Base-by-base conservation (phyloP, 2,329 filamentous ascomycete genomes). In the Colletotrichum chlorophyti region DNA sequence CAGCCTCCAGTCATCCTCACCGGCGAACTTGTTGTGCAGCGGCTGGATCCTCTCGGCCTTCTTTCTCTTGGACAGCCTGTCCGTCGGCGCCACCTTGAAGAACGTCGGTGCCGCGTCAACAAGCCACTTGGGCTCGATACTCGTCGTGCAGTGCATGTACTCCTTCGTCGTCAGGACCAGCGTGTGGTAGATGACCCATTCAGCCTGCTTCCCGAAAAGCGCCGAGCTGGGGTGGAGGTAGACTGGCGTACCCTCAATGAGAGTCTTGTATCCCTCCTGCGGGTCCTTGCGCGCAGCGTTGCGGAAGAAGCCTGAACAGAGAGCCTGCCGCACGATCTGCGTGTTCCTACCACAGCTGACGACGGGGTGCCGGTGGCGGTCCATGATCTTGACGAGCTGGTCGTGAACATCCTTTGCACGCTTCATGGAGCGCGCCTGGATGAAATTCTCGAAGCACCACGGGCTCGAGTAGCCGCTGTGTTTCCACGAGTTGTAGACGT, bases 401-500 rank as follows among this genome's bases (percentile, higher is more conserved):
- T 96, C 89, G 15, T 95, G 87, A 0, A 99, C 93, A 71, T 99
- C 95, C 72, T 94, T 91, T 9, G 92, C 93, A 10, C 94, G 89
- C 58, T 87, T 85, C 85, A 99, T 97, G 29, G 88, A 88, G 2
- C 93, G 86, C 5, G 92, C 93, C 71, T 98, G 93, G 71, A 99
- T 95, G 72, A 96, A 99, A 74, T 99, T 97, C 70, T 99, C 96
- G 65, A 92, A 94, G 71, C 95, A 98, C 95, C 95, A 99, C 0
- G 93, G 88, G 55, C 87, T 91, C 46, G 87, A 90, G 75, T 86
- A 96, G 6, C 89, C 88, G 62, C 87, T 90, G 40, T 88, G 83
- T 72, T 97, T 97, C 95, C 95, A 99, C n/a, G 85, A 88, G 69
- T 97, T 97, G 79, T 96, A 99, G 1, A 99, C 93, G 66, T 99